phyloP scores from a whole-genome alignment of 116 monocot species.

The Thalassia testudinum region DNA sequence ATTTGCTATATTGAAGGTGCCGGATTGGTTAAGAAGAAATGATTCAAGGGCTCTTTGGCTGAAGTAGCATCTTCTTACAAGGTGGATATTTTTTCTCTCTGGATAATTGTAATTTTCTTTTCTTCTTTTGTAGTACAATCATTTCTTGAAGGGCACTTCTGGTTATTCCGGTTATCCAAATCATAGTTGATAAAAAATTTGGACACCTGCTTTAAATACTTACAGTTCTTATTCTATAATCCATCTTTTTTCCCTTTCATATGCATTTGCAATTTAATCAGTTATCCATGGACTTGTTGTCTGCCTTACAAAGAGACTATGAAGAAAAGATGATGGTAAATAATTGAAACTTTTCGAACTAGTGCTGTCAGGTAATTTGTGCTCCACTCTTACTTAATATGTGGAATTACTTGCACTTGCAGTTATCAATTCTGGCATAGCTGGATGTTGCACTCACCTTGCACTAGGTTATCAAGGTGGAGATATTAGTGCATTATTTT shows the following conservation, averaged over 20 bases:
- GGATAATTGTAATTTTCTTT: not conserved
- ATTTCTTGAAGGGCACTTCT: too few relatives aligned
- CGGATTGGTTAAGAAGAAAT: constrained; percentile 17
- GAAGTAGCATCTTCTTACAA: constrained; percentile 34
- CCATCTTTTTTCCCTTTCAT: not conserved
- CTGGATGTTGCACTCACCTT: constrained; percentile 92
- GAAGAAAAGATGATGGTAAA: constrained; percentile 95
- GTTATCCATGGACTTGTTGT: constrained; percentile 86
- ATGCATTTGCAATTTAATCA: constrained; percentile 94
- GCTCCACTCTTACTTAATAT: not conserved
- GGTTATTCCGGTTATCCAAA: too few relatives aligned
- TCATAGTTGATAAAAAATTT: too few relatives aligned
- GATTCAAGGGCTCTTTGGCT: constrained; percentile 28
- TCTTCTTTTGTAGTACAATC: not conserved
- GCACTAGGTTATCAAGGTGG: constrained; percentile 92
- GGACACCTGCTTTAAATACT: not conserved
- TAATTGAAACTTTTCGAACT: not conserved
- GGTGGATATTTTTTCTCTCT: constrained; percentile 10
- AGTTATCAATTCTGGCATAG: constrained; percentile 88
- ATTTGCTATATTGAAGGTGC: constrained; percentile 3
- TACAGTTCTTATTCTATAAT: not conserved
- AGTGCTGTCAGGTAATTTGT: too few relatives aligned
- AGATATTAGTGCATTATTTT: not conserved
- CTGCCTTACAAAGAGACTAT: constrained; percentile 60
- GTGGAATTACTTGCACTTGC: constrained; percentile 10